These are phyloP conservation scores for Paulownia fortunei DNA, from an alignment of 257 asterid genomes.

Conservation along the genomic window DNA sequence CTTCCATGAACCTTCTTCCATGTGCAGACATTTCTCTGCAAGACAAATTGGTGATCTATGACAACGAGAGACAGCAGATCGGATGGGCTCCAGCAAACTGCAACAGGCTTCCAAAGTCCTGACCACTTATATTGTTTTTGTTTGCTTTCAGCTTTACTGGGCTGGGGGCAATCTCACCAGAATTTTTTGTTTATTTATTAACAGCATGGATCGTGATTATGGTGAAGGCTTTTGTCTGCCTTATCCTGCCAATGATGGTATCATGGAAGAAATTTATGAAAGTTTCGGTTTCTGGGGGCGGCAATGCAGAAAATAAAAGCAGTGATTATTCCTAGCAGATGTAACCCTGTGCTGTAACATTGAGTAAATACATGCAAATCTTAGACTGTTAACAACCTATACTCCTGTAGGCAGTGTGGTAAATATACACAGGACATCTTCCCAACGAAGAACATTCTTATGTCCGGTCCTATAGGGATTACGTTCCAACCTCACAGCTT, in stretches of 20 bases:
- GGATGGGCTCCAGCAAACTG: constrained; percentile 81
- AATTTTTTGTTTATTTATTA: constrained; percentile 39
- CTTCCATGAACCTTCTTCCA: background rate
- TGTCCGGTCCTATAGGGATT: too few relatives aligned
- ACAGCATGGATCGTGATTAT: constrained; percentile 39
- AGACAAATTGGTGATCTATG: constrained; percentile 87
- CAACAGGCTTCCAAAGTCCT: constrained; percentile 62
- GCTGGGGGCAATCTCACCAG: constrained; percentile 49
- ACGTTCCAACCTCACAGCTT: too few relatives aligned
- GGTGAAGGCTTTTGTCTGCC: constrained; percentile 21
- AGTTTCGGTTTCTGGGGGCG: constrained; percentile 27
- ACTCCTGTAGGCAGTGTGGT: background rate
- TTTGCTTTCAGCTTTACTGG: constrained; percentile 39
- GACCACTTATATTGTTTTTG: constrained; percentile 32
- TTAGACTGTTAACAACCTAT: constrained; percentile 3
- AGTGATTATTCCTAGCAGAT: constrained; percentile 16
- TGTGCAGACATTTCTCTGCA: constrained; percentile 75
- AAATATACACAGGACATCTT: background rate
- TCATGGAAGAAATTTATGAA: constrained; percentile 31
- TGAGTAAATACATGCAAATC: constrained; percentile 21
- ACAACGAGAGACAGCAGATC: constrained; percentile 68
- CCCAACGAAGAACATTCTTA: too few relatives aligned
- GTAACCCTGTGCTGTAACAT: constrained; percentile 21
- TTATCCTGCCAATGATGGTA: constrained; percentile 33
- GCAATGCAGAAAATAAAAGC: constrained; percentile 8